Evolutionary conservation across 148 eudicot species (phyloP).

Genomic region (Salicornia ramosissima): DNA sequence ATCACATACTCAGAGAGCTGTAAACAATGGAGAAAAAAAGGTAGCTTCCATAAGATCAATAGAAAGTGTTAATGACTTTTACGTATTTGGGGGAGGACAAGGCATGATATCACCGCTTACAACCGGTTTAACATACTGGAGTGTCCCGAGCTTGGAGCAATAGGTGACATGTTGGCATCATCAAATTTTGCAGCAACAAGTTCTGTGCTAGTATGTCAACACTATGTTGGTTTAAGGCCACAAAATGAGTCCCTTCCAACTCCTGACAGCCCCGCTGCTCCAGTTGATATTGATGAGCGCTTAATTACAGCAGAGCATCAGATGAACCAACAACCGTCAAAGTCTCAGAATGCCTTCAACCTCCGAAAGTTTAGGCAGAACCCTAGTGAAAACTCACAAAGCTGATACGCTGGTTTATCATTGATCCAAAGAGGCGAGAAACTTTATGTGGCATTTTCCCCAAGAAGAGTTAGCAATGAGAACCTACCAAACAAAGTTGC

Average conservation of each 20-base stretch:
- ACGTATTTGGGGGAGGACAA: constrained; percentile 75
- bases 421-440: not conserved
- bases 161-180: constrained; percentile 79
- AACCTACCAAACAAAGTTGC: not conserved
- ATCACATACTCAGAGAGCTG: constrained; percentile 43
- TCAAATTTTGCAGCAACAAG: constrained; percentile 63
- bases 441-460: not conserved
- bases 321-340: constrained; percentile 14
- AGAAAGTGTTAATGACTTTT: constrained; percentile 52
- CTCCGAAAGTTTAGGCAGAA: not conserved
- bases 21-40: constrained; percentile 69
- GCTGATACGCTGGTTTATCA: constrained; percentile 1
- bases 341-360: constrained; percentile 15
- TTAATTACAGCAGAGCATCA: constrained; percentile 20
- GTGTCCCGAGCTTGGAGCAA: constrained; percentile 92
- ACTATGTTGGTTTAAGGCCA: constrained; percentile 43
- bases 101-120: constrained; percentile 67
- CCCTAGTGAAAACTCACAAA: not conserved
- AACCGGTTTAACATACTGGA: constrained; percentile 91
- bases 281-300: constrained; percentile 24
- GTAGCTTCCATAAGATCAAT: constrained; percentile 65
- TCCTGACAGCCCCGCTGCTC: constrained; percentile 41
- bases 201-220: constrained; percentile 68
- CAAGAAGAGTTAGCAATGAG: not conserved
- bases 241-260: constrained; percentile 30